Evolutionary conservation across 2,329 filamentous ascomycete genomes (phyloP).

Genomic region (Westerdykella aurantiaca): DNA sequence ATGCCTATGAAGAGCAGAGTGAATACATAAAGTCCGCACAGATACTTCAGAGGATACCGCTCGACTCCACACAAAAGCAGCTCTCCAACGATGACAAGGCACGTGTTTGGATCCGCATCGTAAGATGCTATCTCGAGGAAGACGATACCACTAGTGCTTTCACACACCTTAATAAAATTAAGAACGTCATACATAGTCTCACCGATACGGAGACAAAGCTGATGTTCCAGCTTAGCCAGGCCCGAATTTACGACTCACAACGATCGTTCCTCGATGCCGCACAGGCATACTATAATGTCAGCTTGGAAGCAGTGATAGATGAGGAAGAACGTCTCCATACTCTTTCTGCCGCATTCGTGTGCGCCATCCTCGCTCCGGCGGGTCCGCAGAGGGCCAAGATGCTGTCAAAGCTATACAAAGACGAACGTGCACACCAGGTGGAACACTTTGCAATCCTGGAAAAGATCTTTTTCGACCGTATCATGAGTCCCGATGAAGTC

Average conservation of each 20-base stretch:
- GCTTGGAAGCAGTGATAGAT: conserved; percentile 68
- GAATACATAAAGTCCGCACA: conserved; percentile 75
- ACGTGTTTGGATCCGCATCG: conserved; percentile 85
- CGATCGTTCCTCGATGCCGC: conserved; percentile 84
- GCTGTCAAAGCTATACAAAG: conserved; percentile 83
- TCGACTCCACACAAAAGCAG: conserved; percentile 82
- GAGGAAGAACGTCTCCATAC: conserved; percentile 82
- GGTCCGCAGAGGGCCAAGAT: conserved; percentile 76
- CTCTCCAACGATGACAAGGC: conserved; percentile 79
- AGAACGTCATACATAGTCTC: conserved; percentile 80
- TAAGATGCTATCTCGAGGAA: conserved; percentile 87
- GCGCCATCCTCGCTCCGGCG: conserved; percentile 85
- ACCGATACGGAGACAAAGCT: conserved; percentile 67
- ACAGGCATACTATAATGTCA: conserved; percentile 82
- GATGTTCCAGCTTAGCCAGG: conserved; percentile 86
- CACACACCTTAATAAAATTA: conserved; percentile 87
- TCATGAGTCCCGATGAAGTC: conserved; percentile 77
- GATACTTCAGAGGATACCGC: conserved; percentile 72
- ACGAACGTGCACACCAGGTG: conserved; percentile 71
- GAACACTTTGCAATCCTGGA: conserved; percentile 84
- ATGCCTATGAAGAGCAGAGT: conserved; percentile 75
- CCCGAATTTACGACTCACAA: conserved; percentile 86
- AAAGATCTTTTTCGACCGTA: conserved; percentile 92
- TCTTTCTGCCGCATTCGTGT: conserved; percentile 81
- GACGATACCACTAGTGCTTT: conserved; percentile 84